Base-by-base conservation (phyloP, 148 eudicot species). In the Silene uniflora region DNA sequence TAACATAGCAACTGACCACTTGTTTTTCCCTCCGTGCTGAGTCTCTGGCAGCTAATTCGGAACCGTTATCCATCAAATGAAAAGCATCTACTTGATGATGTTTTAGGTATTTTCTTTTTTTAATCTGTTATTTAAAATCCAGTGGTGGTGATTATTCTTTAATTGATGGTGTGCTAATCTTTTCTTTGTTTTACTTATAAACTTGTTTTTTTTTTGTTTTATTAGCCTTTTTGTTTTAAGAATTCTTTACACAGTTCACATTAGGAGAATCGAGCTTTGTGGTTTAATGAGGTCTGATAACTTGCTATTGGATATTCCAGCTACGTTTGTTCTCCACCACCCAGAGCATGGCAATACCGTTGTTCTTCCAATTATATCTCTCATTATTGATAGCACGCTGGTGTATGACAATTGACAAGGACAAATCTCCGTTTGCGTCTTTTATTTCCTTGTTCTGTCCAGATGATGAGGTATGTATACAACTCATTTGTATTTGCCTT, bases 271-370 rank as follows among this genome's bases (percentile, higher is more conserved):
- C n/a, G n/a, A n/a, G n/a, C n/a, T n/a, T n/a, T n/a, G n/a, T n/a
- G n/a, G n/a, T n/a, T n/a, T n/a, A n/a, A n/a, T n/a, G n/a, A n/a
- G n/a, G n/a, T n/a, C n/a, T n/a, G n/a, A n/a, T n/a, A n/a, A n/a
- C n/a, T n/a, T n/a, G n/a, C n/a, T n/a, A n/a, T n/a, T n/a, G n/a
- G n/a, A n/a, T n/a, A n/a, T 74, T 86, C 49, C 92, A 94, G 98
- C 98, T 75, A 91, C 90, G n/a, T 94, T 91, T 83, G 96, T 94
- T 78, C 98, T 91, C 68, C 93, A 94, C 83, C 98, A 91, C 87
- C 98, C 98, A 78, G 98, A 94, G 87, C 96, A 94, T 85, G 97
- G 98, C 64, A 91, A 94, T 78, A 85, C 96, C 80, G 97, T 94
- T 67, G 87, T 94, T 79, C 96, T 90, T 77, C 98, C 98, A 19